Evolutionary conservation across 805 yeast genomes (phyloP).

Genomic region (Saccharomycopsis sp.): DNA sequence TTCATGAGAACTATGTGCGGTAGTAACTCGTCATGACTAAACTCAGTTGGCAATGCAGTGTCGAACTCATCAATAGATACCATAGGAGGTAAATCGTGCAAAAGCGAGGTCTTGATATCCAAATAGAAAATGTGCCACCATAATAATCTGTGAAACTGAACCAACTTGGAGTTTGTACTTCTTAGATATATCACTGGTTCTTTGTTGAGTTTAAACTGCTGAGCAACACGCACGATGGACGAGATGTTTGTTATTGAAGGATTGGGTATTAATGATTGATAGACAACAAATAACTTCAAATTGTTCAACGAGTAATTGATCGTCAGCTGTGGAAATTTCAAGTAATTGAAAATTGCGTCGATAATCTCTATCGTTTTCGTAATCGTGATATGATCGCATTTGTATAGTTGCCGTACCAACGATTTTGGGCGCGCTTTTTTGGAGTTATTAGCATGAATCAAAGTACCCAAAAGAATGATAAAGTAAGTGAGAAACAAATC

Average conservation of each 20-base stretch:
- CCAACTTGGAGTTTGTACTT: slow-evolving; percentile 39
- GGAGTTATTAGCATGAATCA: not conserved
- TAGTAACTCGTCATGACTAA: slow-evolving; percentile 33
- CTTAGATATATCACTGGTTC: slow-evolving; percentile 52
- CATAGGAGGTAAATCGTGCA: slow-evolving; percentile 48
- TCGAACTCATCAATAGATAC: slow-evolving; percentile 48
- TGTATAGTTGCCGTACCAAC: not conserved
- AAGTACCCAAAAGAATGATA: slow-evolving; percentile 5
- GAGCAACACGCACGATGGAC: slow-evolving; percentile 49
- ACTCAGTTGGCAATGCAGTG: slow-evolving; percentile 47
- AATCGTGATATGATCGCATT: not conserved
- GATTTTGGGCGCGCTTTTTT: not conserved
- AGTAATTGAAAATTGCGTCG: not conserved
- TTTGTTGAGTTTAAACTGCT: slow-evolving; percentile 47
- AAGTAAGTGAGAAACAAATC: slow-evolving; percentile 11
- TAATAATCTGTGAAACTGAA: slow-evolving; percentile 48
- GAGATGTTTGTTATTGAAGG: slow-evolving; percentile 52
- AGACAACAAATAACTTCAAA: slow-evolving; percentile 41
- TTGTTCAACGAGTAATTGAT: slow-evolving; percentile 36
- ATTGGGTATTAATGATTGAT: slow-evolving; percentile 48
- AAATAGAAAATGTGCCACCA: slow-evolving; percentile 64
- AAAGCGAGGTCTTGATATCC: slow-evolving; percentile 50
- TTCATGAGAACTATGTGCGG: slow-evolving; percentile 44
- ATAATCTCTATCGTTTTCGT: not conserved
- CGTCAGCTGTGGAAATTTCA: slow-evolving; percentile 40